Conservation (phyloP, 495 filamentous ascomycete genomes). For the Mycothermus thermophilus region DNA sequence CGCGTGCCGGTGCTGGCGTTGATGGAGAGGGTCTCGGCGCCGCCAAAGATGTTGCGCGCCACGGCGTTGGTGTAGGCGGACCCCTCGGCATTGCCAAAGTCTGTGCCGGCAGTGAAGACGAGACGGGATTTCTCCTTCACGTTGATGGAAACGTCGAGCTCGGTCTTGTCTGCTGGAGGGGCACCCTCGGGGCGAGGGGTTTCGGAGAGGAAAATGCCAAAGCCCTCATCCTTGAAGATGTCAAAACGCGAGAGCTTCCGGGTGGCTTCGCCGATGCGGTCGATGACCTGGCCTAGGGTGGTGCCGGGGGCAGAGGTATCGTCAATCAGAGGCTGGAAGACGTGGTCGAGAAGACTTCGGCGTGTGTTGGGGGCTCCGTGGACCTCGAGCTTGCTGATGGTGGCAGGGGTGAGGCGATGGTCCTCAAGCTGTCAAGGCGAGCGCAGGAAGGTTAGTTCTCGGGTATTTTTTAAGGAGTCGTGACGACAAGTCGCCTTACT, state of each 20-base stretch:
- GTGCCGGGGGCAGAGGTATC: constrained; percentile 49
- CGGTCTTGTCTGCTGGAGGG: constrained; percentile 47
- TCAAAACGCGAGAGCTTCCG: constrained; percentile 70
- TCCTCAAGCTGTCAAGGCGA: constrained; percentile 60
- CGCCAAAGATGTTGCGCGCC: constrained; percentile 85
- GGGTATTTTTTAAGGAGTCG: too few relatives aligned
- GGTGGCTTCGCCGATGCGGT: constrained; percentile 49
- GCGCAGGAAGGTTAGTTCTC: too few relatives aligned
- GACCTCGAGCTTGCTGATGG: constrained; percentile 69
- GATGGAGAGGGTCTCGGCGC: constrained; percentile 70
- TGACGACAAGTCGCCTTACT: too few relatives aligned
- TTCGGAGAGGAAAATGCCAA: constrained; percentile 64
- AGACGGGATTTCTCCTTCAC: constrained; percentile 68
- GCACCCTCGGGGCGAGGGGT: constrained; percentile 31
- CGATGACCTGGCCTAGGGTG: constrained; percentile 63
- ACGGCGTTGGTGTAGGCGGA: constrained; percentile 75
- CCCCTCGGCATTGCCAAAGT: constrained; percentile 80
- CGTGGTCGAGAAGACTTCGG: constrained; percentile 57
- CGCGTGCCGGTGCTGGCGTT: constrained; percentile 79
- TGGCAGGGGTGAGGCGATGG: constrained; percentile 54
- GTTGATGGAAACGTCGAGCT: constrained; percentile 62
- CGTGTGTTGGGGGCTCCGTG: constrained; percentile 67
- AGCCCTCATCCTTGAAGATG: constrained; percentile 75
- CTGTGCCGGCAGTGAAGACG: constrained; percentile 79
- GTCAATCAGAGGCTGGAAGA: constrained; percentile 66